Evolutionary conservation across 768 basidiomycete species (phyloP), one percentile per base, ranked within the genome.

Genomic region (Naganishia vaughanmartiniae): DNA sequence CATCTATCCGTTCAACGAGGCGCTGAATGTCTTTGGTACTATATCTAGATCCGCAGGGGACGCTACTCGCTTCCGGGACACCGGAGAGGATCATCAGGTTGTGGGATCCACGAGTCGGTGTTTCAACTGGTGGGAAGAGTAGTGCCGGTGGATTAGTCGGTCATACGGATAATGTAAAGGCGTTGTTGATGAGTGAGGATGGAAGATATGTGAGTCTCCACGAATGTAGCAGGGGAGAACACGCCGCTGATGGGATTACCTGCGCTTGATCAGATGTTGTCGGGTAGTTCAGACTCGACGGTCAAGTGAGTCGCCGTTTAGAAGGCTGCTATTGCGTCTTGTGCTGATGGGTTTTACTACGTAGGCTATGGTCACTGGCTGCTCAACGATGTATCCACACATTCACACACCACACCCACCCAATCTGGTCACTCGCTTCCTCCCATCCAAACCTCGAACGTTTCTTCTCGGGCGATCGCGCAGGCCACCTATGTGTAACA

Each of bases 91-190:
- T 97, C 1, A 84, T 99, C 30, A 84, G 93, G 26, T 83, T 96
- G 72, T 99, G 93, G 93, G 96, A 99, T 78, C 92, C 94, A 4
- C 85, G 96, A 19, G 86, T 88, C 0, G 91, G 91, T 11, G 46
- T 34, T 0, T 24, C 55, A 10, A 30, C 26, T 7, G 67, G 58
- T 0, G 91, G 89, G 76, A 85, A 90, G 54, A 88, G 82, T 78
- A 88, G 81, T 31, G 66, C 69, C 5, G 80, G 89, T 14, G 92
- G 96, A 77, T 85, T 98, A 0, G 92, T 97, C 9, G 95, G 95
- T 0, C 95, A 99, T 79, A 95, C 95, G 0, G 96, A 99, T 81
- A 98, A 97, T 75, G 93, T 99, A 71, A 86, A 95, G 11, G 87
- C 92, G 4, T 89, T 97, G 54, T 81, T 94, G 26, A 85, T 98